These are phyloP conservation scores for Tuber melanosporum DNA, from an alignment of 495 filamentous ascomycete genomes.

Conservation along the genomic window DNA sequence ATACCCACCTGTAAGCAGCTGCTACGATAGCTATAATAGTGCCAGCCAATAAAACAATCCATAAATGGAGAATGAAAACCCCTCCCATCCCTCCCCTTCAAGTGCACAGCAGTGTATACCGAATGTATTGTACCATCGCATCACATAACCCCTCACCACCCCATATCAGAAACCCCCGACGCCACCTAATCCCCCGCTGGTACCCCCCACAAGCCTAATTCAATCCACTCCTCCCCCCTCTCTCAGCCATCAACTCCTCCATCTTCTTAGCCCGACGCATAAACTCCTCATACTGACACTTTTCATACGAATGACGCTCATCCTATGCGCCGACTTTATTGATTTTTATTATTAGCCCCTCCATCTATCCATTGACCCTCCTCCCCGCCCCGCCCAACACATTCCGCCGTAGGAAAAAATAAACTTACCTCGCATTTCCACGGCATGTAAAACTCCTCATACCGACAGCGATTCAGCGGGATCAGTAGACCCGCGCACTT, in stretches of 20 bases:
- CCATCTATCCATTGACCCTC: not conserved
- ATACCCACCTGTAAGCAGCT: not conserved
- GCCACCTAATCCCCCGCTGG: too few species aligned
- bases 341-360: not conserved
- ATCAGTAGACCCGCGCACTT: constrained; percentile 90
- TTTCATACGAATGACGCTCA: constrained; percentile 95
- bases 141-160: not conserved
- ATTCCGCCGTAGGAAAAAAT: too few species aligned
- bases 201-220: constrained; percentile 15
- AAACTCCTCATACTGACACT: constrained; percentile 98
- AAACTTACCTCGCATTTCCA: constrained; percentile 91
- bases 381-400: too few species aligned
- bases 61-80: not conserved
- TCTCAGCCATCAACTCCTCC: constrained; percentile 85
- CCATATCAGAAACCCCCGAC: not conserved
- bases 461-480: constrained; percentile 88
- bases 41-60: not conserved
- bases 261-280: constrained; percentile 98
- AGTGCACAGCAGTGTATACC: not conserved
- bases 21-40: not conserved
- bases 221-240: constrained; percentile 61
- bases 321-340: constrained; percentile 58
- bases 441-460: constrained; percentile 84
- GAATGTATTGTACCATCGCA: not conserved
- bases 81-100: not conserved